A percentile compares a stretch with the other conserved stretches of the same genome.
These are phyloP conservation scores for Fraxinus americana DNA, from an alignment of 257 asterid species.

Conservation along the genomic window DNA sequence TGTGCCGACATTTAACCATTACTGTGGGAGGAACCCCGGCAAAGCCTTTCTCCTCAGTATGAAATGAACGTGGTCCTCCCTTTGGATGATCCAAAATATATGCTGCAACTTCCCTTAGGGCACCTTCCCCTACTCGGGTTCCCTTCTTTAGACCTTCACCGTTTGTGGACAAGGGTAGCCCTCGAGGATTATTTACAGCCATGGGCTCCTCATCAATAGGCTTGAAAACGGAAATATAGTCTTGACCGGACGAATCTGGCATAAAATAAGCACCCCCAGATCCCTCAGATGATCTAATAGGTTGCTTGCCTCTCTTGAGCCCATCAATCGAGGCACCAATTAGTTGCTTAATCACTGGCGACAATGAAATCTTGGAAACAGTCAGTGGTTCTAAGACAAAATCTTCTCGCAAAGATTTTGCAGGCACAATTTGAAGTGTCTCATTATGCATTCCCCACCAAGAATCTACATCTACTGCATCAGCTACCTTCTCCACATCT, in stretches of 20 bases:
- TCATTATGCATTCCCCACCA: too few species aligned
- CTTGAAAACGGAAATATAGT: slow-evolving; percentile 62
- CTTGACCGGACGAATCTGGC: slow-evolving; percentile 64
- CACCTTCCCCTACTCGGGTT: slow-evolving; percentile 83
- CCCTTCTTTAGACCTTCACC: slow-evolving; percentile 87
- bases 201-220: slow-evolving; percentile 81
- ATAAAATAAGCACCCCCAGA: slow-evolving; percentile 78
- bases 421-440: too few species aligned
- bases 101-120: slow-evolving; percentile 75
- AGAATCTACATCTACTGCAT: too few species aligned
- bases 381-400: slow-evolving; percentile 37
- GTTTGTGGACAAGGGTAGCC: slow-evolving; percentile 55
- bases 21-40: slow-evolving; percentile 77
- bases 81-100: slow-evolving; percentile 70
- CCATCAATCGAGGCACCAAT: slow-evolving; percentile 55
- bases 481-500: too few species aligned
- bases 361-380: slow-evolving; percentile 39
- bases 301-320: slow-evolving; percentile 51
- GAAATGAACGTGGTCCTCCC: slow-evolving; percentile 41
- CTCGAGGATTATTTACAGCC: slow-evolving; percentile 75
- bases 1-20: slow-evolving; percentile 58
- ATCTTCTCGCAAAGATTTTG: too few species aligned
- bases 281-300: slow-evolving; percentile 66
- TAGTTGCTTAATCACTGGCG: slow-evolving; percentile 49
- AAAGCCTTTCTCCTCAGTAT: slow-evolving; percentile 59